phyloP scores from a whole-genome alignment of 169 alveolate species.

The Cryptosporidium tyzzeri region DNA sequence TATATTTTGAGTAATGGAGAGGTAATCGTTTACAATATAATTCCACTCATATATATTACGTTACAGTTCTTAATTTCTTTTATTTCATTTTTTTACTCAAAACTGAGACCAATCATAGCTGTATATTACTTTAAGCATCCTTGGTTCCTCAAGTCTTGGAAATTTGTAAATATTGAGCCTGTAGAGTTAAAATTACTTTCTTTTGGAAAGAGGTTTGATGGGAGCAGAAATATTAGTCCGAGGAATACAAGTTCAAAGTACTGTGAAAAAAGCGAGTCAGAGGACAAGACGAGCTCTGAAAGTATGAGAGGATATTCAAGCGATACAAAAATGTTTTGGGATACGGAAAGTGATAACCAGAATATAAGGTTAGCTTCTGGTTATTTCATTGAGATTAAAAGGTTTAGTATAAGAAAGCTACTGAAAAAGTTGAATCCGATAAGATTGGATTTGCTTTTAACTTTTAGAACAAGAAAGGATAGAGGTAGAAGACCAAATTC shows the following conservation, averaged over 20 bases:
- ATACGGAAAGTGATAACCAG: constrained; percentile 17
- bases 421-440: constrained; percentile 62
- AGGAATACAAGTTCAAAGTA: neutral
- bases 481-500: constrained; percentile 67
- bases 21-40: constrained; percentile 24
- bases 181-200: constrained; percentile 54
- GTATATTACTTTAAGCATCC: constrained; percentile 69
- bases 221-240: neutral
- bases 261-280: neutral
- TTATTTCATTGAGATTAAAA: constrained; percentile 54
- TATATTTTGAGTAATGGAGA: constrained; percentile 28
- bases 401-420: constrained; percentile 59
- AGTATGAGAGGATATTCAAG: neutral
- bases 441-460: constrained; percentile 46
- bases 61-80: constrained; percentile 49
- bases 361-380: constrained; percentile 63
- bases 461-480: constrained; percentile 72
- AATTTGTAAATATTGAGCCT: constrained; percentile 56
- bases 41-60: constrained; percentile 43
- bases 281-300: neutral
- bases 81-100: constrained; percentile 51
- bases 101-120: constrained; percentile 56
- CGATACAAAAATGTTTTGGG: constrained; percentile 57
- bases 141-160: constrained; percentile 74
- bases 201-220: constrained; percentile 46